Conservation (phyloP, 2,329 filamentous ascomycete genomes). For the Ophiocordyceps polyrhachis-furcata region DNA sequence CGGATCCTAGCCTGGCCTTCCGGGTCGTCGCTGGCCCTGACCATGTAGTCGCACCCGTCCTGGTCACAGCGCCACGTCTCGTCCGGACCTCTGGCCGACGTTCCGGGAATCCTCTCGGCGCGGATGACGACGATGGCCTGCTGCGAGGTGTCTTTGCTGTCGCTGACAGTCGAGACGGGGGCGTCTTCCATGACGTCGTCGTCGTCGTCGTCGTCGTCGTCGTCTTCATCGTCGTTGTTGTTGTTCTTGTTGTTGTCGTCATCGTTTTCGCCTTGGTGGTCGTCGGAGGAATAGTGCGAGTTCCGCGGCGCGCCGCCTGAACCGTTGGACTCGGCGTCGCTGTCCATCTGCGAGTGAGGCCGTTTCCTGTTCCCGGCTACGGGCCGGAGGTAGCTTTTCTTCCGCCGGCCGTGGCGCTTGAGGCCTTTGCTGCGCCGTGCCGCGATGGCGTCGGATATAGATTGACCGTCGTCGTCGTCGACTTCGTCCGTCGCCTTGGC, state of each 20-base stretch:
- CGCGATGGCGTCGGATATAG: constrained; percentile 5
- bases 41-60: constrained; percentile 43
- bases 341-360: constrained; percentile 17
- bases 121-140: constrained; percentile 26
- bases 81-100: constrained; percentile 32
- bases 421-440: constrained; percentile 11
- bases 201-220: constrained; percentile 2
- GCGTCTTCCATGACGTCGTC: constrained; percentile 13
- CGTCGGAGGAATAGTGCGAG: constrained; percentile 14
- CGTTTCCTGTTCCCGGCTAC: constrained; percentile 25
- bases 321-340: constrained; percentile 17
- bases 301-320: constrained; percentile 14
- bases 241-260: constrained; percentile 13
- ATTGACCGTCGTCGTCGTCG: not conserved
- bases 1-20: constrained; percentile 36
- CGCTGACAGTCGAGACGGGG: not conserved
- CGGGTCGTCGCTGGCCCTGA: constrained; percentile 40
- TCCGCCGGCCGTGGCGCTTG: constrained; percentile 18
- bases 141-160: constrained; percentile 10
- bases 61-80: constrained; percentile 49
- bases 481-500: constrained; percentile 1
- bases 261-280: not conserved
- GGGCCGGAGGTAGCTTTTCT: constrained; percentile 25
- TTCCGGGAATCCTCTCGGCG: constrained; percentile 29
- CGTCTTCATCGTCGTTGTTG: constrained; percentile 5